Evolutionary conservation across 2,329 filamentous ascomycete genomes (phyloP).

Genomic region (Tolypocladium endophyticum): DNA sequence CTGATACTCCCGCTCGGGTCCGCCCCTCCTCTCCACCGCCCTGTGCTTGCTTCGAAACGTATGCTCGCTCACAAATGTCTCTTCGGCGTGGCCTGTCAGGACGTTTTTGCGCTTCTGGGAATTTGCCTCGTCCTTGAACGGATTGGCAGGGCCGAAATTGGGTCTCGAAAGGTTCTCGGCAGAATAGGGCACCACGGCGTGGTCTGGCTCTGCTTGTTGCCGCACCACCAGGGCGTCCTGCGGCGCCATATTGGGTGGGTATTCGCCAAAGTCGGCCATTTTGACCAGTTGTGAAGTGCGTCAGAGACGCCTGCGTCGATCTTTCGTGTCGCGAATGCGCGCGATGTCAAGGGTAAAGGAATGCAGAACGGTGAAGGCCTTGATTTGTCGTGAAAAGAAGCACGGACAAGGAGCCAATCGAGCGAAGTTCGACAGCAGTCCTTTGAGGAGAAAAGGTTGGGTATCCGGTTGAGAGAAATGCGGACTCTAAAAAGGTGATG

Average conservation of each 20-base stretch:
- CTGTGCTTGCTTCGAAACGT: conserved; percentile 83
- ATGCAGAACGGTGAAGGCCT: neutral
- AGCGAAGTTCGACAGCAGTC: neutral
- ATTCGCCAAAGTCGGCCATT: conserved; percentile 54
- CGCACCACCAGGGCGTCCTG: conserved; percentile 53
- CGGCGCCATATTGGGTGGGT: conserved; percentile 56
- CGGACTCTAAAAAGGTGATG: neutral
- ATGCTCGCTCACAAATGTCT: conserved; percentile 81
- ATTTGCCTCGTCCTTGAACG: conserved; percentile 55
- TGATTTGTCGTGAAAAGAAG: neutral
- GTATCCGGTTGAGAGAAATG: neutral
- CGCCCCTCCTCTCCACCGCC: conserved; percentile 60
- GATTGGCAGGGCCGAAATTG: conserved; percentile 59
- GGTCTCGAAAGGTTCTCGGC: conserved; percentile 61
- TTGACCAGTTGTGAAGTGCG: conserved; percentile 6
- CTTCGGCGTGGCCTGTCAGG: conserved; percentile 76
- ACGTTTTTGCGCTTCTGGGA: conserved; percentile 68
- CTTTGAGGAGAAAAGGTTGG: neutral
- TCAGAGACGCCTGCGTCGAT: neutral
- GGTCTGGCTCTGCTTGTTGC: conserved; percentile 41
- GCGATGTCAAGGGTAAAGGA: neutral
- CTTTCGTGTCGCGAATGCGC: neutral
- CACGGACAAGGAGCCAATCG: neutral
- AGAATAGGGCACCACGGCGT: conserved; percentile 55
- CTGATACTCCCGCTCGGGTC: conserved; percentile 45